Evolutionary conservation across 78 protist species (phyloP), one percentile per base, ranked within the genome.

Genomic region (Dictyostelium intermedium): DNA sequence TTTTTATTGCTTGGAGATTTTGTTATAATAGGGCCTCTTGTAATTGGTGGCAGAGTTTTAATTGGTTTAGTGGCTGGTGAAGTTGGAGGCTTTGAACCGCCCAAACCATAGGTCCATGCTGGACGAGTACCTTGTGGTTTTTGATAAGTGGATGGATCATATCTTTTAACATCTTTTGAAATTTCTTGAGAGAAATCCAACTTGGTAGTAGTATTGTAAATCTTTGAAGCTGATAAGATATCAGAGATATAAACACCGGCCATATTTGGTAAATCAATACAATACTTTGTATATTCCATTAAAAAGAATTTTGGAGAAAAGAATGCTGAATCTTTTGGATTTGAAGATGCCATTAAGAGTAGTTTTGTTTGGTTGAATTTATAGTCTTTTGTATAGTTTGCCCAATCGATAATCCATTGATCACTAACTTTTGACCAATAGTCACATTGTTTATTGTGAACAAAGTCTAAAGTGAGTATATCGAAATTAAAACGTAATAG

Each of bases 371-470:
- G 79, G 16, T 72, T 72, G 43, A 34, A 72, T 72, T 72, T 72
- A 34, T 32, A 34, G 1, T 30, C 45, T 5, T 30, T 35, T 1
- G 79, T 72, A 18, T 72, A 72, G 35, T 27, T 72, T 30, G 79
- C 37, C 79, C 79, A 72, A 72, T 72, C 79, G 37, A 72, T 34
- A 14, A 72, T 32, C 35, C n/a, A 34, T 72, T 72, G 79, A 34
- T 72, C 79, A 34, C 41, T 34, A 34, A 27, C 45, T 18, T 72
- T 72, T 13, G 79, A 72, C 25, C 39, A 14, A 34, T 72, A 72
- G 34, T 72, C 79, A 72, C 41, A 72, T 72, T 72, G 79, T 34
- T 72, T 72, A 72, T 72, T 72, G 34, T 72, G 79, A 72, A 72
- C 39, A 25, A 72, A 72, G 18, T 72, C 79, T 20, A 72, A 34